phyloP scores from a whole-genome alignment of 2,329 filamentous ascomycete species.

The Penicillium sp. region DNA sequence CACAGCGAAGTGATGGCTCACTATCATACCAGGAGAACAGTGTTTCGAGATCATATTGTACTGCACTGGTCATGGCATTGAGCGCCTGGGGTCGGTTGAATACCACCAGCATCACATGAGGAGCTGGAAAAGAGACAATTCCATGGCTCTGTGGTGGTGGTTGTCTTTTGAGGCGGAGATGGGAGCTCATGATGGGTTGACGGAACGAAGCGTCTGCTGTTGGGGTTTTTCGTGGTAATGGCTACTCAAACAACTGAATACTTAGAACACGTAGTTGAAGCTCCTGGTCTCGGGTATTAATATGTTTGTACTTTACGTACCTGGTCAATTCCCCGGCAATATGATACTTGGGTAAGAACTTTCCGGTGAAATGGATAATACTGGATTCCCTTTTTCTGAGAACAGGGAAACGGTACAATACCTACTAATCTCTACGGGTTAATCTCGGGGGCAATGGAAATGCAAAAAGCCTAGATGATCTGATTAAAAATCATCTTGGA shows the following conservation, averaged over 20 bases:
- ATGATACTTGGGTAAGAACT: neutral
- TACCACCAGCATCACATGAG: conserved; percentile 14
- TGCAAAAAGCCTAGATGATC: neutral
- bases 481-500: neutral
- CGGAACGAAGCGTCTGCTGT: neutral
- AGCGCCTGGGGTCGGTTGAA: conserved; percentile 17
- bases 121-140: conserved; percentile 11
- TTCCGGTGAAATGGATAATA: neutral
- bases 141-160: conserved; percentile 8
- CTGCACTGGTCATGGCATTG: conserved; percentile 16
- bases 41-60: conserved; percentile 16
- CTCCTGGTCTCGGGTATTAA: neutral
- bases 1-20: conserved; percentile 15
- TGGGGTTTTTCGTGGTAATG: neutral
- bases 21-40: conserved; percentile 16
- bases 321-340: neutral
- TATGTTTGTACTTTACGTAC: neutral
- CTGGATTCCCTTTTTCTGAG: neutral
- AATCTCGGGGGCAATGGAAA: neutral
- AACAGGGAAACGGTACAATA: neutral
- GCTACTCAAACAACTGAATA: neutral
- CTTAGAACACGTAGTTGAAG: neutral
- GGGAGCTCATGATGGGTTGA: neutral
- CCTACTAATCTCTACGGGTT: neutral
- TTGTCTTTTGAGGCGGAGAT: conserved; percentile 8